phyloP scores from a whole-genome alignment of 768 basidiomycete species.

The Coprinellus micaceus region DNA sequence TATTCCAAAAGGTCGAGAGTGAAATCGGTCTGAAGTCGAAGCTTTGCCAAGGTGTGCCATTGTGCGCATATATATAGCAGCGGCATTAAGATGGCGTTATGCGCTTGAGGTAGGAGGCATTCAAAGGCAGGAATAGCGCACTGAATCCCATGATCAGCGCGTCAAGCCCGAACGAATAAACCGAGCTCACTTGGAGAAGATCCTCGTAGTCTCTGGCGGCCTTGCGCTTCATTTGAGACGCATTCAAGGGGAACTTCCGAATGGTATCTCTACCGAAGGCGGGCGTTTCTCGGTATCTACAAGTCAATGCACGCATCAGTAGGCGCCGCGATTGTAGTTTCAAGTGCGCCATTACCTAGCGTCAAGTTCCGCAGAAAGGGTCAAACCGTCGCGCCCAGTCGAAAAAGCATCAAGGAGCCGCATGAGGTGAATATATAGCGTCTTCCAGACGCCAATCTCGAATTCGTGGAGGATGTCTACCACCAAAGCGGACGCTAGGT shows the following conservation, averaged over 20 bases:
- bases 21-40: conserved; percentile 8
- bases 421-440: conserved; percentile 31
- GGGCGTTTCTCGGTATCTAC: background rate
- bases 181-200: conserved; percentile 31
- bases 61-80: background rate
- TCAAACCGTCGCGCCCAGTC: conserved; percentile 4
- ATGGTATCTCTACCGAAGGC: conserved; percentile 16
- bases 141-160: background rate
- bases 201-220: conserved; percentile 32
- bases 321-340: conserved; percentile 19
- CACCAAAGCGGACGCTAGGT: conserved; percentile 20
- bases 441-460: conserved; percentile 37
- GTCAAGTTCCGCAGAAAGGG: conserved; percentile 20
- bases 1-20: background rate
- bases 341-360: conserved; percentile 20
- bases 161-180: background rate
- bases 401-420: conserved; percentile 23
- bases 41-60: conserved; percentile 13
- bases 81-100: background rate
- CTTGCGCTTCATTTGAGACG: conserved; percentile 23
- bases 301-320: background rate
- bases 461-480: conserved; percentile 35
- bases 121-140: conserved; percentile 11
- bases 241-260: conserved; percentile 20
- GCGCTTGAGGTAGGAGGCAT: conserved; percentile 1